Evolutionary conservation across 2,329 filamentous ascomycete genomes (phyloP).

Genomic region (Venturia effusa): DNA sequence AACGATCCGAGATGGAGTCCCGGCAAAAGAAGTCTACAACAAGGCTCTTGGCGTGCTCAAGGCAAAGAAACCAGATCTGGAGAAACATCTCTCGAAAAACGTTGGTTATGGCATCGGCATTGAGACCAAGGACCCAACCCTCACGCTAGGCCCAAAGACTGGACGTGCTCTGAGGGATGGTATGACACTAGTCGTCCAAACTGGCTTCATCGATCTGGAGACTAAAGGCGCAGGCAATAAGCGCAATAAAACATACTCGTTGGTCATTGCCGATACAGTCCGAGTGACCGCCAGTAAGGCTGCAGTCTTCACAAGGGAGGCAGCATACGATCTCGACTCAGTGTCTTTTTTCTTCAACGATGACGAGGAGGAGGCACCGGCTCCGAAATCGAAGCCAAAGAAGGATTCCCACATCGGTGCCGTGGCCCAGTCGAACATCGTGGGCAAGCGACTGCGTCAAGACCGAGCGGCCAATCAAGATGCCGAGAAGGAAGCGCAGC

Average conservation of each 20-base stretch:
- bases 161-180: conserved; percentile 76
- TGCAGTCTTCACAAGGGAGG: conserved; percentile 87
- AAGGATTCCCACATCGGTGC: conserved; percentile 73
- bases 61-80: conserved; percentile 86
- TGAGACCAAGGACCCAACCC: conserved; percentile 73
- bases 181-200: conserved; percentile 89
- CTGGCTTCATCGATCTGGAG: conserved; percentile 79
- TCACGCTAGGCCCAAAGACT: conserved; percentile 83
- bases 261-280: conserved; percentile 87
- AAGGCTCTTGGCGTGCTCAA: conserved; percentile 75
- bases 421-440: conserved; percentile 90
- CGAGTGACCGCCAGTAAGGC: conserved; percentile 70
- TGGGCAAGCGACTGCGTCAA: conserved; percentile 80
- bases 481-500: conserved; percentile 77
- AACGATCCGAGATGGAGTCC: conserved; percentile 75
- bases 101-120: conserved; percentile 89
- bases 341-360: conserved; percentile 99
- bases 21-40: conserved; percentile 81
- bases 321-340: conserved; percentile 80
- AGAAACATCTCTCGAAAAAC: conserved; percentile 89
- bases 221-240: conserved; percentile 83
- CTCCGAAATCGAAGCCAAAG: conserved; percentile 80
- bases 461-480: conserved; percentile 82
- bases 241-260: conserved; percentile 76
- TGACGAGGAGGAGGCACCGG: conserved; percentile 74